Evolutionary conservation across 75 land plant species (phyloP).

Genomic region (Picea glauca): DNA sequence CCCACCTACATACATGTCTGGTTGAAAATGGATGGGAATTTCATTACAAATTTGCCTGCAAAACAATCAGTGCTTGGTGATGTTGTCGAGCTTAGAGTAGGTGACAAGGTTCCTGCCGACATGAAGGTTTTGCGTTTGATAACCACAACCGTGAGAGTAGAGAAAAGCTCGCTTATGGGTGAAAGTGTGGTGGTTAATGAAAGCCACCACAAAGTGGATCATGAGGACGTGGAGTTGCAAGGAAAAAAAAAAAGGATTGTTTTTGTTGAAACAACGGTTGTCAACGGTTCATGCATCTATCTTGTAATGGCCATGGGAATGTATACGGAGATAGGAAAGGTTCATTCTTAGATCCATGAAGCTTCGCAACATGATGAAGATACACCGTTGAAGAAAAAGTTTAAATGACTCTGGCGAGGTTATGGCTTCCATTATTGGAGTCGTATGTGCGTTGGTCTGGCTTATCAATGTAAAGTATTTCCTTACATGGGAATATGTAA

Average conservation of each 20-base stretch:
- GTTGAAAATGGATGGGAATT: conserved; percentile 3
- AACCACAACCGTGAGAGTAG: too few relatives aligned
- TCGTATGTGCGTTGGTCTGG: conserved; percentile 41
- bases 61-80: too few relatives aligned
- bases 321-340: conserved; percentile 86
- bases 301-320: conserved; percentile 45
- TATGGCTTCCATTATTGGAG: conserved; percentile 61
- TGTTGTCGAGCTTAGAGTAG: too few relatives aligned
- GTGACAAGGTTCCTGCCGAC: too few relatives aligned
- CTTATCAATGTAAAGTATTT: too few relatives aligned
- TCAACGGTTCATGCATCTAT: conserved; percentile 46
- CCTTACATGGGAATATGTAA: too few relatives aligned
- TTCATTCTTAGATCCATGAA: neutral
- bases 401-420: conserved; percentile 78
- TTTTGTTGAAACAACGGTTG: conserved; percentile 80
- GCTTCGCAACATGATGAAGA: too few relatives aligned
- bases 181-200: conserved; percentile 65
- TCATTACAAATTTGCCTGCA: too few relatives aligned
- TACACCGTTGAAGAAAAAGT: conserved; percentile 48
- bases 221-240: conserved; percentile 73
- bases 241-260: conserved; percentile 75
- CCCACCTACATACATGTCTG: too few relatives aligned
- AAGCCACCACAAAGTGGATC: conserved; percentile 20
- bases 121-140: too few relatives aligned
- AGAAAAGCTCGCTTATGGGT: too few relatives aligned